A percentile compares a stretch with the other conserved stretches of the same genome.
These are phyloP conservation scores for Amorphotheca resinae DNA, from an alignment of 495 filamentous ascomycete species.

Conservation along the genomic window DNA sequence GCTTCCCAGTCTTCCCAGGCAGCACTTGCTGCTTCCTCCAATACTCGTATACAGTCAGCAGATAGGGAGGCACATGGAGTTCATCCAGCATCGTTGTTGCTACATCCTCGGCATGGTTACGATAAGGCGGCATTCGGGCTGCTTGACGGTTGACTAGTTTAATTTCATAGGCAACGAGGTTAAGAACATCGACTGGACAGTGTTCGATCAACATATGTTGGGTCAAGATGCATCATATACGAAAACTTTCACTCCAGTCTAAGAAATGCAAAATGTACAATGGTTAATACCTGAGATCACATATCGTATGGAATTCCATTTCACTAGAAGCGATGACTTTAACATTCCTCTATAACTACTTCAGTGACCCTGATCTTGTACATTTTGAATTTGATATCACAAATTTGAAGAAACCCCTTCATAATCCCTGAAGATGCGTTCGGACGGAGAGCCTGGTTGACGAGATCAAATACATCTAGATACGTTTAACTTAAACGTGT, in stretches of 20 bases:
- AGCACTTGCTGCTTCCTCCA: neutral
- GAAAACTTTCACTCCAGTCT: neutral
- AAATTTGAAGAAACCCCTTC: neutral
- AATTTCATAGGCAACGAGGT: neutral
- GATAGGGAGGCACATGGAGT: neutral
- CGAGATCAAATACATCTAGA: neutral
- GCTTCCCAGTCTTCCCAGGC: neutral
- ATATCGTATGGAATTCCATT: neutral
- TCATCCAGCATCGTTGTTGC: neutral
- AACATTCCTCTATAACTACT: neutral
- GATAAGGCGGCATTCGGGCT: constrained; percentile 1
- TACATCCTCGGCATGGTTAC: neutral
- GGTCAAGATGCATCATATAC: neutral
- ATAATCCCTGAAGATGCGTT: neutral
- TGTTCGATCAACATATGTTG: neutral
- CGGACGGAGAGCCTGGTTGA: neutral
- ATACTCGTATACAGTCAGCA: neutral
- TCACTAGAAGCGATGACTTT: neutral
- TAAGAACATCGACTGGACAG: neutral
- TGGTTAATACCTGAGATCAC: neutral
- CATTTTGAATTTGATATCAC: neutral
- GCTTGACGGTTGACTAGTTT: neutral
- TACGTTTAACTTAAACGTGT: neutral
- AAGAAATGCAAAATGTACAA: neutral
- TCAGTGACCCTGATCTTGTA: neutral